phyloP scores from a whole-genome alignment of 495 filamentous ascomycete species.

The Xylaria palmicola region DNA sequence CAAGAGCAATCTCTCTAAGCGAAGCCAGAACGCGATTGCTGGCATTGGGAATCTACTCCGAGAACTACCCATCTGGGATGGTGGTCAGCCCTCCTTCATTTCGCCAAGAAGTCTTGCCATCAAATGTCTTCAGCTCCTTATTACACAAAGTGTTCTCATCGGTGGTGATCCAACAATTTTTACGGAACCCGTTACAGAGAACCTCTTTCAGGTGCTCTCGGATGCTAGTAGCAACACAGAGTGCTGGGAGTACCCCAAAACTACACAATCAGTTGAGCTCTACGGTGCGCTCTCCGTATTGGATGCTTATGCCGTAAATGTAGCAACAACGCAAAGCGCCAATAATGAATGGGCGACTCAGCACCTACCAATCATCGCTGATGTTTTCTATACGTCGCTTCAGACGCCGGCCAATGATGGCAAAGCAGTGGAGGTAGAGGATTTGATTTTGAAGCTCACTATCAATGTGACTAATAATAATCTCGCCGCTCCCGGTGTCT shows the following conservation, averaged over 20 bases:
- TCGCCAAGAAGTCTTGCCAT: conserved; percentile 64
- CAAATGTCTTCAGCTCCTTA: conserved; percentile 61
- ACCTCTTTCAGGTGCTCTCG: conserved; percentile 51
- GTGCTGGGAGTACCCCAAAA: conserved; percentile 33
- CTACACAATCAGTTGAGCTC: conserved; percentile 37
- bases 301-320: conserved; percentile 43
- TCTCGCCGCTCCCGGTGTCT: conserved; percentile 59
- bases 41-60: conserved; percentile 51
- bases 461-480: conserved; percentile 90
- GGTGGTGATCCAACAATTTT: conserved; percentile 46
- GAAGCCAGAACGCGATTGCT: conserved; percentile 52
- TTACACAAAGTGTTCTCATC: conserved; percentile 49
- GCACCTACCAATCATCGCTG: conserved; percentile 42
- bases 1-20: conserved; percentile 67
- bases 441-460: conserved; percentile 62
- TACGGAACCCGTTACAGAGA: conserved; percentile 47
- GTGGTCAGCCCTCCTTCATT: conserved; percentile 47
- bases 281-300: conserved; percentile 40
- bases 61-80: conserved; percentile 56
- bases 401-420: conserved; percentile 29
- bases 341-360: conserved; percentile 35
- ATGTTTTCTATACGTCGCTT: conserved; percentile 35
- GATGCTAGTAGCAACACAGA: conserved; percentile 32
- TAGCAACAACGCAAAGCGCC: conserved; percentile 34
- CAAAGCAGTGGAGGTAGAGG: conserved; percentile 40